Evolutionary conservation across 371 early-diverging fungal species (phyloP).

Genomic region (Mortierella sp.): DNA sequence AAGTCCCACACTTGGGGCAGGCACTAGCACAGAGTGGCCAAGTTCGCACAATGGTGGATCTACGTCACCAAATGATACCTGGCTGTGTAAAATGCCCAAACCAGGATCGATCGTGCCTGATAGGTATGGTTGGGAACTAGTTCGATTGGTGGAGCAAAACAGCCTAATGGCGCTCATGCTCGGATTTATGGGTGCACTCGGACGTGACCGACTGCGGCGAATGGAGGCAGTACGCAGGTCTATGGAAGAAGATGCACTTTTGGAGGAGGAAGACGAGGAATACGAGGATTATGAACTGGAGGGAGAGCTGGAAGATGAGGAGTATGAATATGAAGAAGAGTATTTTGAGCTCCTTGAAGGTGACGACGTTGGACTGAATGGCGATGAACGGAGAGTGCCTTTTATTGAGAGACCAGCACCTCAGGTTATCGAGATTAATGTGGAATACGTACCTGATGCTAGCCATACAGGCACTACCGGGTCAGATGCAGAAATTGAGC

Average conservation of each 20-base stretch:
- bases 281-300: slow-evolving; percentile 8
- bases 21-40: slow-evolving; percentile 20
- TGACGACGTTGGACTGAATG: slow-evolving; percentile 4
- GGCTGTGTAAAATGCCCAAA: slow-evolving; percentile 55
- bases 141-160: slow-evolving; percentile 71
- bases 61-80: slow-evolving; percentile 30
- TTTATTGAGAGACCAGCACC: neutral
- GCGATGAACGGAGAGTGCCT: neutral
- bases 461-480: neutral
- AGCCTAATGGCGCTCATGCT: slow-evolving; percentile 70
- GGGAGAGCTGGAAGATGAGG: slow-evolving; percentile 12
- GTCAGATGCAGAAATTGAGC: neutral
- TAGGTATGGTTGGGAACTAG: slow-evolving; percentile 66
- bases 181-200: slow-evolving; percentile 62
- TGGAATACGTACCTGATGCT: slow-evolving; percentile 3
- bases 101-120: slow-evolving; percentile 48
- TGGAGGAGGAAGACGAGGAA: slow-evolving; percentile 8
- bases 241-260: slow-evolving; percentile 5
- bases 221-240: slow-evolving; percentile 30
- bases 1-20: slow-evolving; percentile 37
- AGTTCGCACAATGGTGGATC: slow-evolving; percentile 20
- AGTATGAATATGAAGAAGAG: slow-evolving; percentile 20
- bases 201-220: slow-evolving; percentile 42
- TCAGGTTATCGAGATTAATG: slow-evolving; percentile 2
- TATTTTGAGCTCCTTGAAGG: neutral